A percentile compares a stretch with the other conserved stretches of the same genome.
Evolutionary conservation across 1,284 basidiomycete genomes (phyloP).

Genomic region (Leucoagaricus sp.): DNA sequence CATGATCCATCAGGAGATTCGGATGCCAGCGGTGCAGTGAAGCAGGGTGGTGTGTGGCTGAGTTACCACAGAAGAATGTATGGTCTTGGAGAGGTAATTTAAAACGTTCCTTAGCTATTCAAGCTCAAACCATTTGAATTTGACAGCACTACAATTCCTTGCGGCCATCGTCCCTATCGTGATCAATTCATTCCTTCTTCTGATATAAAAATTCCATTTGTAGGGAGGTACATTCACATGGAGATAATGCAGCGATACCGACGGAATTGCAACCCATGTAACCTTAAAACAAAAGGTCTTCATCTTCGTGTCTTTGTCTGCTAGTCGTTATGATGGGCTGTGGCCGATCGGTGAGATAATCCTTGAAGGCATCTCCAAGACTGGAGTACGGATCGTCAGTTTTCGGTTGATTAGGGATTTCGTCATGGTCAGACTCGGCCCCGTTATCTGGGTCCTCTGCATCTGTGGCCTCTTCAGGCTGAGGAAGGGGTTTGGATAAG

Average conservation of each 20-base stretch:
- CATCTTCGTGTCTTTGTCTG: conserved; percentile 39
- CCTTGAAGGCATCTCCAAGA: conserved; percentile 69
- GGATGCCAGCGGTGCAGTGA: conserved; percentile 32
- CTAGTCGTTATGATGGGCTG: conserved; percentile 47
- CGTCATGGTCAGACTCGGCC: conserved; percentile 37
- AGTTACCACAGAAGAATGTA: conserved; percentile 93
- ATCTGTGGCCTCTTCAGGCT: conserved; percentile 25
- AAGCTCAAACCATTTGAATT: neutral
- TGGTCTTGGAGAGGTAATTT: conserved; percentile 86
- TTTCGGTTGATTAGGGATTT: conserved; percentile 19
- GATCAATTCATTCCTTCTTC: conserved; percentile 3
- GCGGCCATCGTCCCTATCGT: conserved; percentile 44
- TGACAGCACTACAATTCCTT: conserved; percentile 87
- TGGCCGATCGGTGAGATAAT: conserved; percentile 65
- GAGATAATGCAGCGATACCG: conserved; percentile 12
- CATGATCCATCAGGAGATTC: conserved; percentile 58
- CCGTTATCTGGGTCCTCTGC: conserved; percentile 29
- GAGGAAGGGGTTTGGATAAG: conserved; percentile 26
- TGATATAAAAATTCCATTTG: conserved; percentile 13
- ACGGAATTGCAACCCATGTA: neutral
- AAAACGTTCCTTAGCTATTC: neutral
- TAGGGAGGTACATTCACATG: neutral
- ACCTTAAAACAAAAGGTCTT: conserved; percentile 56
- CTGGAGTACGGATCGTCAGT: conserved; percentile 72
- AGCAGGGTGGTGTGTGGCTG: conserved; percentile 64